These are phyloP conservation scores for Pyrrhoderma noxium DNA, from an alignment of 1,284 basidiomycete genomes.

Conservation along the genomic window DNA sequence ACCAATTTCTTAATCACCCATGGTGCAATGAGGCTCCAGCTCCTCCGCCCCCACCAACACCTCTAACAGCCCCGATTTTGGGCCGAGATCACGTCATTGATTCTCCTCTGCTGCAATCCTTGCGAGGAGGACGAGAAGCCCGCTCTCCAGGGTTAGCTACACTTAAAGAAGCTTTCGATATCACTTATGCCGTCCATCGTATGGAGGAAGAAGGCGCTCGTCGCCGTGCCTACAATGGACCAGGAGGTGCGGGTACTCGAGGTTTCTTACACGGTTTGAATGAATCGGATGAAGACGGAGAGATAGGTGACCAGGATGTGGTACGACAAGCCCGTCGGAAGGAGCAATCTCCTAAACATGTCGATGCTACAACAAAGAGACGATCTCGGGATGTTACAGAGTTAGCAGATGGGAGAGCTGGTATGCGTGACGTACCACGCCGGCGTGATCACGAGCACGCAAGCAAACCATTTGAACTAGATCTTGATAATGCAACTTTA, in stretches of 20 bases:
- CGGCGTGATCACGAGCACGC: constrained; percentile 33
- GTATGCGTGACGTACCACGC: constrained; percentile 53
- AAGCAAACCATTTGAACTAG: constrained; percentile 65
- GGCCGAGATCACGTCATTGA: constrained; percentile 59
- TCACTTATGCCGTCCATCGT: constrained; percentile 97
- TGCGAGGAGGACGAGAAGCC: constrained; percentile 73
- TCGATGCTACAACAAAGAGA: constrained; percentile 30
- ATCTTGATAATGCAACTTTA: constrained; percentile 78
- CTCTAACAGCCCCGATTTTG: constrained; percentile 37
- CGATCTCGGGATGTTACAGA: constrained; percentile 27
- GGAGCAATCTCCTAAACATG: constrained; percentile 29
- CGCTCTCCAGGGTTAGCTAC: constrained; percentile 88
- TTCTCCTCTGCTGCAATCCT: constrained; percentile 82
- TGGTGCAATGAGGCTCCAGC: constrained; percentile 79
- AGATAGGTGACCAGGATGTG: constrained; percentile 41
- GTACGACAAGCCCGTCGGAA: constrained; percentile 39
- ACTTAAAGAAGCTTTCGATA: constrained; percentile 97
- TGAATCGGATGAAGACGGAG: constrained; percentile 77
- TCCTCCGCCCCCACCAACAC: constrained; percentile 56
- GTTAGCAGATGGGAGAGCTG: constrained; percentile 60
- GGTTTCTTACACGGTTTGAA: constrained; percentile 85
- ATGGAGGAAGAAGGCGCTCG: constrained; percentile 98
- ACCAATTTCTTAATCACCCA: constrained; percentile 94
- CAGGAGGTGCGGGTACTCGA: constrained; percentile 69
- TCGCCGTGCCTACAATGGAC: constrained; percentile 70